These are phyloP conservation scores for Candolleomyces aberdarensis DNA, from an alignment of 768 basidiomycete genomes.

Conservation along the genomic window DNA sequence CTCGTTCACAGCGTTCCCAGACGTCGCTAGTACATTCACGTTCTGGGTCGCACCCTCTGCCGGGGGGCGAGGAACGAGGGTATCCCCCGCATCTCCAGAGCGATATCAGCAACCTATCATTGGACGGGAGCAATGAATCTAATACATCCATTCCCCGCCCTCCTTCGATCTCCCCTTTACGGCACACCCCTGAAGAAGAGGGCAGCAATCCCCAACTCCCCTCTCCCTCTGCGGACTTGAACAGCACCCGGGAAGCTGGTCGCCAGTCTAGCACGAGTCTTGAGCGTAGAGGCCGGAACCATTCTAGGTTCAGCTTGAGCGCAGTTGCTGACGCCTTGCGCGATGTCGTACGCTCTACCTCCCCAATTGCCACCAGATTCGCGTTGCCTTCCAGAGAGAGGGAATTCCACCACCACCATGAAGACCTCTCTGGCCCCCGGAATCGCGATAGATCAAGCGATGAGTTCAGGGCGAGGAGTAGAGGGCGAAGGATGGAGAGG, in stretches of 20 bases:
- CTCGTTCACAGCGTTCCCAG: not conserved
- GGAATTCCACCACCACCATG: no score
- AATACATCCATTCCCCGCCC: slow-evolving; percentile 12
- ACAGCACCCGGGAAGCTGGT: not conserved
- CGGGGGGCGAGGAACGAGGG: not conserved
- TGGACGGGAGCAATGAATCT: slow-evolving; percentile 16
- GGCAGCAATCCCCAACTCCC: not conserved
- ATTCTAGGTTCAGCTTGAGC: slow-evolving; percentile 51
- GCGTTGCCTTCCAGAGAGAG: not conserved
- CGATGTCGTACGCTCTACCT: slow-evolving; percentile 50
- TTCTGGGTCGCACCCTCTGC: not conserved
- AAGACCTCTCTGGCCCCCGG: not conserved
- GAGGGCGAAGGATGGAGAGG: slow-evolving; percentile 28
- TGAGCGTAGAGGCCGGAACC: slow-evolving; percentile 13
- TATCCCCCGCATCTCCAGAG: not conserved
- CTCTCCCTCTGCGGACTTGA: slow-evolving; percentile 5
- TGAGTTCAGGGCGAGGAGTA: not conserved
- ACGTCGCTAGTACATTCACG: slow-evolving; percentile 3
- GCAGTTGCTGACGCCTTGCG: slow-evolving; percentile 47
- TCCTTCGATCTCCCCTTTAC: slow-evolving; percentile 2
- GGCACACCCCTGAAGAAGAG: slow-evolving; percentile 3
- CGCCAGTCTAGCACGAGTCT: slow-evolving; percentile 4
- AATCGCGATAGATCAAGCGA: not conserved
- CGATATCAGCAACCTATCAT: not conserved
- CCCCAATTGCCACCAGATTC: slow-evolving; percentile 23